Evolutionary conservation across 1,284 basidiomycete species (phyloP), one percentile per base, ranked within the genome.

Genomic region (Ceraceosorus guamensis): DNA sequence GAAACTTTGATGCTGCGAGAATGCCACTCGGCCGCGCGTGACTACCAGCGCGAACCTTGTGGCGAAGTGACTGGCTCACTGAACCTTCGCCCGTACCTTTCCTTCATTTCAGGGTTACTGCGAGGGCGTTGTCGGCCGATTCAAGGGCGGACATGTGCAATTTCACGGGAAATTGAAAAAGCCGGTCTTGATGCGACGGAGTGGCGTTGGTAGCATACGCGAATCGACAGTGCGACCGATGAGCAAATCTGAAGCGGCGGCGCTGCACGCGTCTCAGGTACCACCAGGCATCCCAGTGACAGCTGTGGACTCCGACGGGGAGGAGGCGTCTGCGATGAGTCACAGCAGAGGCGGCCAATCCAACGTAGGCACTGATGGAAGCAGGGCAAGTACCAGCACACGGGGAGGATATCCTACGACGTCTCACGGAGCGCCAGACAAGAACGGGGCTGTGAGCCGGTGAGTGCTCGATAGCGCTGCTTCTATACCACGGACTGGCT

Each of bases 41-140:
- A n/a, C n/a, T n/a, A n/a, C n/a, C n/a, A n/a, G n/a, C n/a, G n/a
- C n/a, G n/a, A n/a, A n/a, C n/a, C n/a, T n/a, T n/a, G n/a, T n/a
- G n/a, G n/a, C n/a, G n/a, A n/a, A n/a, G n/a, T n/a, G n/a, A n/a
- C n/a, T n/a, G n/a, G n/a, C n/a, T n/a, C n/a, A n/a, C n/a, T n/a
- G n/a, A n/a, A n/a, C n/a, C n/a, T n/a, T n/a, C n/a, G n/a, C n/a
- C n/a, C 50, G 4, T 13, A 41, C 10, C 34, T 8, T 32, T 10
- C 16, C 37, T 6, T 43, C 32, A 34, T 32, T 57, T 14, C 63
- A 87, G 82, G 88, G 88, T 0, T 87, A 86, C 67, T 95, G 91
- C 73, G 91, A 95, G 78, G 90, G 88, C 51, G 88, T 93, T 48
- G 86, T 93, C 2, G 91, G 91, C 13, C 83, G 85, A 45, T 91